A percentile compares a stretch with the other conserved stretches of the same genome.
Conservation (phyloP, 768 basidiomycete species). For the Boletus sp. region DNA sequence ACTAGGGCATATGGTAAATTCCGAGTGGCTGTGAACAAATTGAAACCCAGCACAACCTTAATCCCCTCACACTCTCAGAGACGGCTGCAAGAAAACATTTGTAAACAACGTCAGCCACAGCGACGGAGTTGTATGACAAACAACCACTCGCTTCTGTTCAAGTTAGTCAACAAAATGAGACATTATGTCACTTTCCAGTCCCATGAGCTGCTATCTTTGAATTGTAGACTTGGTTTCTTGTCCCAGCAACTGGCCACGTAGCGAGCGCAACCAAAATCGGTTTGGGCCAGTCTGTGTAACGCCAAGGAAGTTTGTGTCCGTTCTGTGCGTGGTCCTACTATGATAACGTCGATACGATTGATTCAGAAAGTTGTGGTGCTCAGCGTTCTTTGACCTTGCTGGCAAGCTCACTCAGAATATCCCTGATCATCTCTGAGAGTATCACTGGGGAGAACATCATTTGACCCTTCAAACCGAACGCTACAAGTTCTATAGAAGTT, state of each 20-base stretch:
- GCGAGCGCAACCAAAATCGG: not conserved
- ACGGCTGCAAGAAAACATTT: too few species aligned
- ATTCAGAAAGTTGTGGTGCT: not conserved
- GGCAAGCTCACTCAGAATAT: slow-evolving; percentile 3
- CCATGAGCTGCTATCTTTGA: too few species aligned
- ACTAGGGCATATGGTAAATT: too few species aligned
- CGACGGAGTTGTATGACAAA: slow-evolving; percentile 23
- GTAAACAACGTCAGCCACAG: too few species aligned
- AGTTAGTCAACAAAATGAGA: not conserved
- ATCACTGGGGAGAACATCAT: not conserved
- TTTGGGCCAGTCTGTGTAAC: not conserved
- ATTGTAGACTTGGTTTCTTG: not conserved
- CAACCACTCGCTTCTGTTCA: slow-evolving; percentile 10
- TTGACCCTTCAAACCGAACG: not conserved
- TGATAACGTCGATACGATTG: not conserved
- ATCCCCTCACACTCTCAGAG: not conserved
- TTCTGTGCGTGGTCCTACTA: not conserved
- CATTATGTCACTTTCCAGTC: too few species aligned
- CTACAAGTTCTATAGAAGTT: slow-evolving; percentile 13
- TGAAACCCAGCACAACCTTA: too few species aligned
- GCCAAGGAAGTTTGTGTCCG: not conserved
- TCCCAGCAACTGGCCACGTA: not conserved
- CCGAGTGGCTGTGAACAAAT: too few species aligned
- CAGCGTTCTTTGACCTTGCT: not conserved
- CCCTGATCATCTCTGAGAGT: slow-evolving; percentile 6